Evolutionary conservation across 1,284 basidiomycete genomes (phyloP).

Genomic region (Athelia sp.): DNA sequence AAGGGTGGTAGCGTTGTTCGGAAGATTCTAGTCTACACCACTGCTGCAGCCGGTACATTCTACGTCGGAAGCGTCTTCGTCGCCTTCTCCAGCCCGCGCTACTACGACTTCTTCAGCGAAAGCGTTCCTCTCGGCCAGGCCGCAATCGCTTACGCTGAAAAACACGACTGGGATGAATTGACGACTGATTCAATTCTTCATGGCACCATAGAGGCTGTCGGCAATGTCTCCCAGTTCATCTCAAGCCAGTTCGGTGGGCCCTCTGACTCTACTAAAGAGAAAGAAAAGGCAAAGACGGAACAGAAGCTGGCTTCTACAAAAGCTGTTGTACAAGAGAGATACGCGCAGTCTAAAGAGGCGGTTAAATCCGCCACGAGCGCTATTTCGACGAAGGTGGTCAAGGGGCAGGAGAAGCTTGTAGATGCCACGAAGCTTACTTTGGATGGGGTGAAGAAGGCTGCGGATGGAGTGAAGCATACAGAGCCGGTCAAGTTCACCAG

Average conservation of each 20-base stretch:
- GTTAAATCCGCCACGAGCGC: slow-evolving; percentile 36
- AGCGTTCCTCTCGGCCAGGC: slow-evolving; percentile 72
- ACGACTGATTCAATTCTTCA: slow-evolving; percentile 57
- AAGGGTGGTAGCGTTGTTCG: slow-evolving; percentile 52
- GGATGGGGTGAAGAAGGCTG: slow-evolving; percentile 20
- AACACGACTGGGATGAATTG: slow-evolving; percentile 71
- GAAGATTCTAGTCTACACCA: slow-evolving; percentile 52
- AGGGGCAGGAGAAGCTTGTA: slow-evolving; percentile 3
- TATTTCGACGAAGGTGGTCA: slow-evolving; percentile 21
- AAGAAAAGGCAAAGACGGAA: slow-evolving; percentile 28
- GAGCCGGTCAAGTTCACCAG: slow-evolving; percentile 7
- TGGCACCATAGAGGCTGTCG: slow-evolving; percentile 46
- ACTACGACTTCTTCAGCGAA: slow-evolving; percentile 80
- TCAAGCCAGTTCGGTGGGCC: neutral
- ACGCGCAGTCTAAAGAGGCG: slow-evolving; percentile 38
- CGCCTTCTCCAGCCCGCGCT: slow-evolving; percentile 67
- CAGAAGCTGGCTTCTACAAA: slow-evolving; percentile 27
- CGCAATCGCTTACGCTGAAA: slow-evolving; percentile 79
- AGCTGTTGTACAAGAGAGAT: slow-evolving; percentile 17
- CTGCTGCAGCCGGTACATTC: slow-evolving; percentile 68
- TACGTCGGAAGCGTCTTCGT: slow-evolving; percentile 76
- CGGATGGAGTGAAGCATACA: neutral
- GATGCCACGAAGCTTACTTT: slow-evolving; percentile 21
- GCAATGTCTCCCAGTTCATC: slow-evolving; percentile 46
- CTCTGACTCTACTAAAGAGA: slow-evolving; percentile 31